Percentiles rank a stretch among this genome's conserved stretches.
Evolutionary conservation across 2,329 filamentous ascomycete genomes (phyloP).

Genomic region (Arthrobotrys musiformis): DNA sequence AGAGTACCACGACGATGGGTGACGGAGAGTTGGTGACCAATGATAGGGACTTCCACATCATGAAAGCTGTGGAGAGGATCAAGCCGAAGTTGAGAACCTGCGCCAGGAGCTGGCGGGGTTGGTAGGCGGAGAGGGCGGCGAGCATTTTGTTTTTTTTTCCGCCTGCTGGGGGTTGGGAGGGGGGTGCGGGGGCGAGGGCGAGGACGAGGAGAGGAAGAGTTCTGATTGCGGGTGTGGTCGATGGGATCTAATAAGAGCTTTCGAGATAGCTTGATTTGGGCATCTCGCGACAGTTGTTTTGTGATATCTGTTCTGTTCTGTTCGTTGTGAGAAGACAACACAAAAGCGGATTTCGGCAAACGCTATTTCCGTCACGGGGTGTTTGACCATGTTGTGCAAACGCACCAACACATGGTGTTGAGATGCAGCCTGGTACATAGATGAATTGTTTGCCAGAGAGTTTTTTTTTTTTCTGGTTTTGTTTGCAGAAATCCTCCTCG

Average conservation of each 20-base stretch:
- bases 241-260: neutral
- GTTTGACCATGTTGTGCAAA: too few relatives aligned
- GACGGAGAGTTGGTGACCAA: slow-evolving; percentile 79
- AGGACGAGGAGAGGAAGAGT: neutral
- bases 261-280: neutral
- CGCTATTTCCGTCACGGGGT: neutral
- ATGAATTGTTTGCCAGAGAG: too few relatives aligned
- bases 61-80: slow-evolving; percentile 89
- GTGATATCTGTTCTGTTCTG: slow-evolving; percentile 12
- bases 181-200: neutral
- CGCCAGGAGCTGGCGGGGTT: slow-evolving; percentile 81
- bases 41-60: slow-evolving; percentile 93
- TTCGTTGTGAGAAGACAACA: neutral
- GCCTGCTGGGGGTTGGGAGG: neutral
- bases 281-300: neutral
- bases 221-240: neutral
- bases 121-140: slow-evolving; percentile 72
- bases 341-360: neutral
- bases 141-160: slow-evolving; percentile 66
- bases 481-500: too few relatives aligned
- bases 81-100: slow-evolving; percentile 92
- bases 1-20: slow-evolving; percentile 84
- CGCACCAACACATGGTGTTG: too few relatives aligned
- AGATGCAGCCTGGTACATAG: too few relatives aligned
- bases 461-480: too few relatives aligned